Evolutionary conservation across 2,329 filamentous ascomycete genomes (phyloP), one percentile per base, ranked within the genome.

Genomic region (Dryadomyces quercus-mongolicae): DNA sequence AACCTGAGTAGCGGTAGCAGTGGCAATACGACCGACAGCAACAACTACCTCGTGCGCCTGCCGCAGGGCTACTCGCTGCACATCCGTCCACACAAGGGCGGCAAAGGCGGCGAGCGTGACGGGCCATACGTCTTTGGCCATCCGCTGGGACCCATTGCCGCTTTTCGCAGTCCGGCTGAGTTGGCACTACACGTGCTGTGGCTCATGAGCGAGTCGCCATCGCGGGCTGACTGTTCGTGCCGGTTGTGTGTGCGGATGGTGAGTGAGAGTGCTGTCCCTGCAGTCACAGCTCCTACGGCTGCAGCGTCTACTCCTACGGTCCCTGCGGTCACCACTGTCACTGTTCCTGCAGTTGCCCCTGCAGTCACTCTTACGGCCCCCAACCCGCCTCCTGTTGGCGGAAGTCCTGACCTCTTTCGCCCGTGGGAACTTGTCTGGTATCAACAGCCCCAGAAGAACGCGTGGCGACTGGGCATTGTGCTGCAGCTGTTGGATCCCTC

Each of bases 101-200:
- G 40, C 25, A 52, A 45, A 51, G 54, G 49, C 12, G 54, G 52
- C 18, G 92, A 94, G 76, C 84, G 86, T 67, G 81, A 85, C 64
- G 71, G 77, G 6, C 56, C 55, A n/a, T 51, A 58, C 22, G 57
- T 60, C 10, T 61, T 58, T 51, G 60, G 60, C 1, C 60, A 62
- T 50, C 57, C 57, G 47, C 55, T 56, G 31, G 60, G 57, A 9
- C 56, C 55, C 18, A 49, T 56, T 12, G 60, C 57, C 10, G 60
- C 59, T 43, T 78, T 73, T 61, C 76, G 74, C 62, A 75, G 72
- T 46, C 75, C 76, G 0, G 74, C 76, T 55, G 76, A 79, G 58
- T 77, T 79, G 56, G 73, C 71, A 5, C 65, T 75, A 9, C 76
- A 79, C 57, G 58, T 76, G 22, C 66, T 79, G 50, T 79, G 75